phyloP scores from a whole-genome alignment of 2,329 filamentous ascomycete genomes.

The Pseudohalonectria lignicola region DNA sequence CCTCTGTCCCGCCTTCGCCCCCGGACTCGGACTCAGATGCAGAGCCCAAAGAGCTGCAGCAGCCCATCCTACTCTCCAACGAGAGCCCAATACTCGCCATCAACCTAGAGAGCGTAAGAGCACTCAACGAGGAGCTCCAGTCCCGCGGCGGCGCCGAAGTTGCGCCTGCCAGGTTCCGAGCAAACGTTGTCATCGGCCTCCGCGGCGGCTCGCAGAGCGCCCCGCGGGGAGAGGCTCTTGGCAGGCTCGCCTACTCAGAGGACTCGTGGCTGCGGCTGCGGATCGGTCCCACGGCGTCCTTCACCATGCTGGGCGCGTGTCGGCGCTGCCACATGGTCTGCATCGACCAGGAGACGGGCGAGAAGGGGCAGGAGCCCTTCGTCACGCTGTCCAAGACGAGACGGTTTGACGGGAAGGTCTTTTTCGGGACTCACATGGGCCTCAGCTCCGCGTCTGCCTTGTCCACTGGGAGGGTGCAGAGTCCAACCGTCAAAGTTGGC shows the following conservation, averaged over 20 bases:
- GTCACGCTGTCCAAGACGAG: constrained; percentile 80
- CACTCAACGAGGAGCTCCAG: constrained; percentile 63
- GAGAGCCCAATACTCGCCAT: constrained; percentile 88
- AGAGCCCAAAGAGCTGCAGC: constrained; percentile 13
- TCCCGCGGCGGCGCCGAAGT: constrained; percentile 51
- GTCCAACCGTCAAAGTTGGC: constrained; percentile 37
- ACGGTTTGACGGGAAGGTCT: constrained; percentile 71
- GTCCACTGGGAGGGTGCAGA: constrained; percentile 18
- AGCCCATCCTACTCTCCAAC: constrained; percentile 72
- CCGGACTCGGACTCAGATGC: constrained; percentile 36
- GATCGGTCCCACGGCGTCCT: constrained; percentile 50
- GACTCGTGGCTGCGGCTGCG: constrained; percentile 62
- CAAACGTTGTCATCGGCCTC: constrained; percentile 68
- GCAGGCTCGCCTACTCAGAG: constrained; percentile 63
- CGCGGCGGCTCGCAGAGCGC: constrained; percentile 11
- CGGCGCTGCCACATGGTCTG: constrained; percentile 94
- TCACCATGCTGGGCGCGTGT: constrained; percentile 72
- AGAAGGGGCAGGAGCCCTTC: constrained; percentile 75
- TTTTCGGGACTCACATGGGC: constrained; percentile 77
- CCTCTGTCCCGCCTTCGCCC: constrained; percentile 34
- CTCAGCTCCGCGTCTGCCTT: constrained; percentile 16
- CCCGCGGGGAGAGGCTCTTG: too few relatives aligned
- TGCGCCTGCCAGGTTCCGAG: constrained; percentile 68
- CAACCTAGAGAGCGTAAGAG: constrained; percentile 66
- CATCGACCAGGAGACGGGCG: constrained; percentile 73